Conservation (phyloP, 179 eudicot genomes). For the Heliamphora pulchella region DNA sequence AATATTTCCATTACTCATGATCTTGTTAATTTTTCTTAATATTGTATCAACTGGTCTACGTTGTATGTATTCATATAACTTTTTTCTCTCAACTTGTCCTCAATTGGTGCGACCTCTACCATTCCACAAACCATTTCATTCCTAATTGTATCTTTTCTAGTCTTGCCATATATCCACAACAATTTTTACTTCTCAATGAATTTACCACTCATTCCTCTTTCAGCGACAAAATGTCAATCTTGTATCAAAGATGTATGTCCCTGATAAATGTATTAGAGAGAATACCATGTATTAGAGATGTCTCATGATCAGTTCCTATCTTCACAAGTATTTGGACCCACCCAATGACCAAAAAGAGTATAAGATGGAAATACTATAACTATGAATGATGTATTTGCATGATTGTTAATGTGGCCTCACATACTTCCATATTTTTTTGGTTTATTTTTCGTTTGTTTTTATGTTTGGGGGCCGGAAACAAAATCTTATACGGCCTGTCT, state of each 20-base stretch:
- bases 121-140: too few relatives aligned
- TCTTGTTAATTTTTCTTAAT: too few relatives aligned
- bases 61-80: neutral
- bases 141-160: too few relatives aligned
- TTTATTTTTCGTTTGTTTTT: neutral
- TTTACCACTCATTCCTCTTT: neutral
- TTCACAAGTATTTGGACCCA: neutral
- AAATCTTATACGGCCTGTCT: too few relatives aligned
- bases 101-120: too few relatives aligned
- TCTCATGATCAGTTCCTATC: too few relatives aligned
- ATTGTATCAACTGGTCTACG: too few relatives aligned
- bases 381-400: neutral
- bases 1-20: too few relatives aligned
- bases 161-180: too few relatives aligned
- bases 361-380: neutral
- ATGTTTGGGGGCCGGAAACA: neutral
- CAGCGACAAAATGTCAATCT: neutral
- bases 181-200: too few relatives aligned
- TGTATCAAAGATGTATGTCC: neutral
- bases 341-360: neutral
- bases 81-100: neutral
- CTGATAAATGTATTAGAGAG: neutral
- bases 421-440: neutral
- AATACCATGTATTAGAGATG: neutral
- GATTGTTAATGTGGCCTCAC: neutral